Base-by-base conservation (phyloP, 805 yeast genomes). In the Candida adriatica region DNA sequence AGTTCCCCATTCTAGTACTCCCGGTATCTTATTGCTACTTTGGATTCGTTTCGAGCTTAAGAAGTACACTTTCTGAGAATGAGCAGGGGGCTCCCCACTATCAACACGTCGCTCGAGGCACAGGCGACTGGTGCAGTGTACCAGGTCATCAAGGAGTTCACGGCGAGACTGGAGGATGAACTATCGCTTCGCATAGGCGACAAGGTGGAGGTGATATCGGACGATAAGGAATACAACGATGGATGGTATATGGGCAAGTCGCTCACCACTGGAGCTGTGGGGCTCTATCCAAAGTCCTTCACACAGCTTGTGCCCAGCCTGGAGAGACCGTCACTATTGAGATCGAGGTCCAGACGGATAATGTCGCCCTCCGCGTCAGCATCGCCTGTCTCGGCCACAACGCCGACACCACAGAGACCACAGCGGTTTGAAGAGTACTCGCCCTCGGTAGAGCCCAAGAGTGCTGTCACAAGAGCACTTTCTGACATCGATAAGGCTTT, bases 181-280 rank as follows among this genome's bases (percentile, higher is more conserved):
- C 64, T 92, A 24, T 74, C 78, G 28, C 66, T 92, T 45, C 69
- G 66, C 29, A 72, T 79, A 8, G 97, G 96, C 17, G 96, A 92
- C 53, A 77, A 74, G 39, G 68, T 92, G 35, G 94, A 86, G 54
- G 85, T 92, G 6, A 73, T 92, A 15, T 85, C 94, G 26, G 96
- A 87, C 57, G 98, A 92, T 58, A 73, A 79, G 40, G 96, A 85
- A 50, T 92, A 82, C 56, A 82, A 84, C 47, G 97, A 92, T 57
- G 96, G 97, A 13, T 92, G 99, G 99, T 92, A 80, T 52, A 81
- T 84, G 70, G 95, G 96, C 4, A 77, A 75, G 38, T 88, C 88
- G 46, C 51, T 85, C 30, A 51, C 71, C 30, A 77, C 90, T 1
- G 72, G 74, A 33, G 70, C 73, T 32, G 90, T 85, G 9, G 98